Evolutionary conservation across 75 land plant species (phyloP), one percentile per base, ranked within the genome.

Genomic region (Isoetes taiwanensis): DNA sequence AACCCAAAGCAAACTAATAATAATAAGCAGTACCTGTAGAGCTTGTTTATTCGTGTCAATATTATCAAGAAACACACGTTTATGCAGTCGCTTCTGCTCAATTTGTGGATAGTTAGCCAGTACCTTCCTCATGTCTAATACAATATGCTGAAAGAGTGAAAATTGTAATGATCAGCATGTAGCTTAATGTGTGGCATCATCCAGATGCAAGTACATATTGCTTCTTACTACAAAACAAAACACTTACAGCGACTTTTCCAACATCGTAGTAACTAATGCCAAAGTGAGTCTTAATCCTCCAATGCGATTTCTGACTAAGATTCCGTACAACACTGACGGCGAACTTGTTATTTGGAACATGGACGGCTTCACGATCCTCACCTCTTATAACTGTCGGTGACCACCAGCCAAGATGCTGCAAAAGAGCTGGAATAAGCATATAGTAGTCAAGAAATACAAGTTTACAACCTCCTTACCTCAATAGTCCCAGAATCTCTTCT

Each of bases 231-330:
- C 11, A 9, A 37, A 37, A 37, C 9, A 37, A 9, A 37, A 46
- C 6, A 46, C 50, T 46, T 46, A 46, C 50, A n/a, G n/a, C 19
- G 16, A 46, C 25, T n/a, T 46, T 46, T 46, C 50, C 50, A 46
- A 23, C 50, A 23, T 46, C 50, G 6, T 19, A 46, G n/a, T 46
- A 23, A 46, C 50, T 46, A 23, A 46, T 46, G 16, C 21, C 50
- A 5, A 46, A 23, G 50, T 46, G 50, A 5, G 50, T 46, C 25
- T 46, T 46, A 23, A 46, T 46, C 25, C 50, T 19, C 50, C 50
- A 46, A n/a, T 46, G 50, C 25, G 50, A 19, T 46, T 46, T 46
- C 50, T 46, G 50, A 16, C 50, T 46, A 46, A 46, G 50, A n/a
- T 46, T 46, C 50, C 50, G 5, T 19, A 46, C 50, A n/a, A 46